A percentile compares a stretch with the other conserved stretches of the same genome.
Evolutionary conservation across 1,284 basidiomycete genomes (phyloP).

Genomic region (Porogramme epimiltina): DNA sequence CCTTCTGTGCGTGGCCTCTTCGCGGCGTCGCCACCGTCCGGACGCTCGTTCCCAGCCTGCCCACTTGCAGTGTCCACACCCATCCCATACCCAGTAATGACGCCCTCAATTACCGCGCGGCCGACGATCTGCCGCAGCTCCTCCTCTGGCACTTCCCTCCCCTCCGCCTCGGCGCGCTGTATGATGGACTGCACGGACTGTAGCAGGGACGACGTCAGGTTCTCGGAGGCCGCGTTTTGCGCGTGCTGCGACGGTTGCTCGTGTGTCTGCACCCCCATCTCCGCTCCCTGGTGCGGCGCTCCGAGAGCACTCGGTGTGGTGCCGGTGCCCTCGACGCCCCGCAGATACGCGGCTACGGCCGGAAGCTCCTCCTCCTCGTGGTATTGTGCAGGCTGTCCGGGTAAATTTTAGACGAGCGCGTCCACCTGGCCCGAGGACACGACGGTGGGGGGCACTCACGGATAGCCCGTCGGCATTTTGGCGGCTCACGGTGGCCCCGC

Average conservation of each 20-base stretch:
- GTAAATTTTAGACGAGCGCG: neutral
- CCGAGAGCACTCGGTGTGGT: constrained; percentile 9
- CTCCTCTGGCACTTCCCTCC: constrained; percentile 55
- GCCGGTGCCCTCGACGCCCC: constrained; percentile 11
- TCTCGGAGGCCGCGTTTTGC: constrained; percentile 69
- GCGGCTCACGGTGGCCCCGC: constrained; percentile 71
- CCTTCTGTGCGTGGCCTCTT: constrained; percentile 34
- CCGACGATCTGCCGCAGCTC: constrained; percentile 61
- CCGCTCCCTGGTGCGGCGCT: neutral
- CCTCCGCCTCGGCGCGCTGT: constrained; percentile 62
- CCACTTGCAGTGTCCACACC: constrained; percentile 22
- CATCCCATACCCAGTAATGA: constrained; percentile 61
- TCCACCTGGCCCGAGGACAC: neutral
- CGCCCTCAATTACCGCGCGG: constrained; percentile 60
- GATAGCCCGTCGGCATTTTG: constrained; percentile 75
- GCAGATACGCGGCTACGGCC: constrained; percentile 74
- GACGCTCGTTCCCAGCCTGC: constrained; percentile 14
- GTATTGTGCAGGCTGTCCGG: constrained; percentile 69
- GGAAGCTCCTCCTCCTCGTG: constrained; percentile 83
- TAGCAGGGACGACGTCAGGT: constrained; percentile 71
- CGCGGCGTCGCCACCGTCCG: constrained; percentile 23
- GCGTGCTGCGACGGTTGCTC: constrained; percentile 61
- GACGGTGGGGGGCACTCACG: constrained; percentile 46
- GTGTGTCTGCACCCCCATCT: constrained; percentile 10
- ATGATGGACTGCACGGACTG: constrained; percentile 67